Evolutionary conservation across 352 stramenopile genomes (phyloP).

Genomic region (Elongisporangium senticosum): DNA sequence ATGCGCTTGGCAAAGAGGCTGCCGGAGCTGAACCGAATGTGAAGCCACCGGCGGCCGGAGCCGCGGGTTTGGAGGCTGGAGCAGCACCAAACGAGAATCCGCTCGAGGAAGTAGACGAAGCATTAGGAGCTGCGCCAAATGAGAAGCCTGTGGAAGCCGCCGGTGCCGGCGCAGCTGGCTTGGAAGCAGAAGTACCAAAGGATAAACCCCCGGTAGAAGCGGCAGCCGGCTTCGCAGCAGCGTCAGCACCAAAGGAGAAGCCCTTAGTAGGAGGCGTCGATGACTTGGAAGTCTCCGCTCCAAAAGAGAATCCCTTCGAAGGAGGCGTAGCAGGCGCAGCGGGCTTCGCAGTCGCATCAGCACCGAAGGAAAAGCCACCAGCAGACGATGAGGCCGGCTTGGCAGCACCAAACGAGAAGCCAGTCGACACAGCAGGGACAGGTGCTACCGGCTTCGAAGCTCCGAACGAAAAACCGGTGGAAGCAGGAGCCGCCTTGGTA

Average conservation of each 20-base stretch:
- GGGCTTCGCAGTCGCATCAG: not conserved
- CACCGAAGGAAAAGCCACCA: conserved; percentile 28
- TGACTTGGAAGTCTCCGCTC: conserved; percentile 1
- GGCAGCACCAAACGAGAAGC: conserved; percentile 12
- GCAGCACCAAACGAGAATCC: conserved; percentile 43
- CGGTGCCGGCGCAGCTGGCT: conserved; percentile 17
- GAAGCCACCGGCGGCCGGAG: conserved; percentile 18
- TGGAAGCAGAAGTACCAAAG: conserved; percentile 21
- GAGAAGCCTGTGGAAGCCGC: conserved; percentile 35
- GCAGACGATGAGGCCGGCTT: conserved; percentile 11
- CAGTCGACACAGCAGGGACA: conserved; percentile 6
- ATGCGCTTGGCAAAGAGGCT: conserved; percentile 9
- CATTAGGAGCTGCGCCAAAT: conserved; percentile 23
- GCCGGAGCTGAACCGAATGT: conserved; percentile 16
- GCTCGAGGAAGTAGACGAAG: conserved; percentile 13
- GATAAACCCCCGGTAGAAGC: conserved; percentile 29
- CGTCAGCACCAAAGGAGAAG: conserved; percentile 10
- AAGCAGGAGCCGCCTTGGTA: not conserved
- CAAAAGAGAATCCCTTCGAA: conserved; percentile 12
- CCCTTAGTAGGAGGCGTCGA: not conserved
- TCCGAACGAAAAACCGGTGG: not conserved
- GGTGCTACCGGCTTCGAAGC: not conserved
- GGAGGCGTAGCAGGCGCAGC: conserved; percentile 2
- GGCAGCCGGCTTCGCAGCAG: conserved; percentile 15
- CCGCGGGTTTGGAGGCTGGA: conserved; percentile 11